phyloP scores from a whole-genome alignment of 108 stramenopile genomes.

The Aureococcus anophagefferens region DNA sequence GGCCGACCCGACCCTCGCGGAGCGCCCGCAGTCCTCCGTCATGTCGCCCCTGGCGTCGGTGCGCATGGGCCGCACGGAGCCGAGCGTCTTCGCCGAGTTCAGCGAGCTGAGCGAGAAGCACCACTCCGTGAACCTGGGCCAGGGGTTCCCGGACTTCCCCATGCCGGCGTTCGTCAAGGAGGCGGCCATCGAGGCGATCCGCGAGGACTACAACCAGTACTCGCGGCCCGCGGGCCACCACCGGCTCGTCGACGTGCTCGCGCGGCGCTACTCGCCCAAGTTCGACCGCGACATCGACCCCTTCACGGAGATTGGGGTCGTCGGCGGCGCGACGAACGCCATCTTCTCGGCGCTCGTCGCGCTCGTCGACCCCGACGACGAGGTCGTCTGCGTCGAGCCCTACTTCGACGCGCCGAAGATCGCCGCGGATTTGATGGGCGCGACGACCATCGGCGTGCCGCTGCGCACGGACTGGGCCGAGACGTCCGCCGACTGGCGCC shows the following conservation, averaged over 20 bases:
- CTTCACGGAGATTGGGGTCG: constrained; percentile 56
- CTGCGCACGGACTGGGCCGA: constrained; percentile 14
- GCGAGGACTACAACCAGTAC: constrained; percentile 59
- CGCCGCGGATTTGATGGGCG: constrained; percentile 10
- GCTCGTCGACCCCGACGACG: constrained; percentile 61
- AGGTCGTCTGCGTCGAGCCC: constrained; percentile 72
- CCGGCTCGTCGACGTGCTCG: constrained; percentile 55
- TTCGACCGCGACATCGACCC: constrained; percentile 46
- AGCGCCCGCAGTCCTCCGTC: too few species aligned
- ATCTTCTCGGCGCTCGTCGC: constrained; percentile 61
- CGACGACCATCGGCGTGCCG: constrained; percentile 38
- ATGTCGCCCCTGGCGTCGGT: too few species aligned
- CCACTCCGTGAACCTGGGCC: constrained; percentile 47
- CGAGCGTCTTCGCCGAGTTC: constrained; percentile 59
- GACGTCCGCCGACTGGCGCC: constrained; percentile 43
- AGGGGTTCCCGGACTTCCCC: constrained; percentile 80
- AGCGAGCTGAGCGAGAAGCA: constrained; percentile 33
- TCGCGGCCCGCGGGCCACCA: constrained; percentile 61
- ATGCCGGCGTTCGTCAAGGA: constrained; percentile 60
- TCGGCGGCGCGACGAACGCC: constrained; percentile 67
- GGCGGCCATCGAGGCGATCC: constrained; percentile 43
- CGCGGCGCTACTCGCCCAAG: constrained; percentile 50
- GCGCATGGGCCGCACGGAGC: constrained; percentile 6
- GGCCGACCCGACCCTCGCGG: too few species aligned
- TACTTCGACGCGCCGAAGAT: constrained; percentile 31